Percentiles rank a stretch among this genome's conserved stretches.
These are phyloP conservation scores for Mycena galericulata DNA, from an alignment of 768 basidiomycete genomes.

Conservation along the genomic window DNA sequence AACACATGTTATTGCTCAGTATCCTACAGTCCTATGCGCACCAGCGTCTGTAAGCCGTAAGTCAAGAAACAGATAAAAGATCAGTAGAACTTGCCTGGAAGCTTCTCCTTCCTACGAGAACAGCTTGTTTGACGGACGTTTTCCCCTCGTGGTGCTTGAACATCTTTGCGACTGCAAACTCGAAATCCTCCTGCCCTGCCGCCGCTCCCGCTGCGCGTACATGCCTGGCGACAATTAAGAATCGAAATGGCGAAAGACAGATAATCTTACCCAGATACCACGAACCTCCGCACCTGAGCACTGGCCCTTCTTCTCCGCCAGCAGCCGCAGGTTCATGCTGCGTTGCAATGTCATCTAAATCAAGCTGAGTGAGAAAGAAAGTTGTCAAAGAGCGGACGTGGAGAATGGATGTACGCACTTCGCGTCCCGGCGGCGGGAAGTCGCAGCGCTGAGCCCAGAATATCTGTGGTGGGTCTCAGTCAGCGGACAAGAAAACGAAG, in stretches of 20 bases:
- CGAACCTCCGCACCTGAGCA: constrained; percentile 98
- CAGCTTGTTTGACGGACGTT: constrained; percentile 93
- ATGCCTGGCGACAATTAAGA: constrained; percentile 68
- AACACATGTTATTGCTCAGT: too few species aligned
- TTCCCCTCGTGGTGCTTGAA: constrained; percentile 96
- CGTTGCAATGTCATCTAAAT: constrained; percentile 94
- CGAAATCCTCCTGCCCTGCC: constrained; percentile 98
- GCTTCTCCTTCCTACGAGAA: too few species aligned
- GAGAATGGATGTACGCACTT: constrained; percentile 96
- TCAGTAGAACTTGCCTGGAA: too few species aligned
- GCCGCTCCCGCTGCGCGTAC: constrained; percentile 95
- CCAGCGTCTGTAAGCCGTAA: too few species aligned
- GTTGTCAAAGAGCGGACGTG: constrained; percentile 65
- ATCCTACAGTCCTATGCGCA: too few species aligned
- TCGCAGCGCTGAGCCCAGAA: constrained; percentile 95
- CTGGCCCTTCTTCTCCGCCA: constrained; percentile 99
- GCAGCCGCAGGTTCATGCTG: constrained; percentile 94
- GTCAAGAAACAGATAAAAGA: too few species aligned
- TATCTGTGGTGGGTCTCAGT: constrained; percentile 65
- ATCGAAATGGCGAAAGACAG: background rate
- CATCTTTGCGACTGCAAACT: constrained; percentile 97
- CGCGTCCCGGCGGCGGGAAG: constrained; percentile 97
- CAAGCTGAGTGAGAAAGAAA: constrained; percentile 2
- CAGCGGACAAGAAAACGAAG: background rate
- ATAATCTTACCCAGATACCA: constrained; percentile 85